Base-by-base conservation (phyloP, 2,329 filamentous ascomycete genomes). In the Fusarium hostae region DNA sequence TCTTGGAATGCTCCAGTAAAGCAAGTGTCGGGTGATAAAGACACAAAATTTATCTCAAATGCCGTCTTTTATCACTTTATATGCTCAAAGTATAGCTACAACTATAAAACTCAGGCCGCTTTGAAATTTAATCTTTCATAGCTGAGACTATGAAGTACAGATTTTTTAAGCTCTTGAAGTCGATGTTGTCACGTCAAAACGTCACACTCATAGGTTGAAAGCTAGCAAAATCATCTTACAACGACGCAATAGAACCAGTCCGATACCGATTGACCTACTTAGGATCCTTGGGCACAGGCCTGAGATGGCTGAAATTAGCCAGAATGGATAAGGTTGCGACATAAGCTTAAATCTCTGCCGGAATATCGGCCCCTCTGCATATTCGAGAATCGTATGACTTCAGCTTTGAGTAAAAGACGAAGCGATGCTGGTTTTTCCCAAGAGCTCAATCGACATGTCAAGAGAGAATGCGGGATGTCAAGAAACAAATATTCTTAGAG, bases 221-320 rank as follows among this genome's bases (percentile, higher is more conserved):
- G 13, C 40, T 22, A 5, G 9, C 1, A 43, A 24, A 24, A 16
- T 24, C 4, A 43, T 24, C 13, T 24, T 22, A 6, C 41, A 16
- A 10, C 9, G 41, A 18, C 13, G n/a, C 4, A 18, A 26, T 43
- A 43, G 22, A 18, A 18, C 9, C 7, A 16, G 6, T 6, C 6
- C 26, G 5, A 16, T 43, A 7, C 9, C 18, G 20, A 32, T 12
- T 9, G 2, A 9, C 8, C 15, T 22, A 18, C 3, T 18, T 3
- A 6, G 3, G 0, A 13, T 18, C 18, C 16, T 13, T 9, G 5
- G 6, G 15, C 9, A 6, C 45, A 18, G n/a, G 20, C 3, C n/a
- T 10, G 12, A 26, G 18, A 9, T 18, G 24, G 9, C 4, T 24
- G 9, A 2, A 40, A 28, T 22, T 39, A 52, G 32, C 6, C 24